phyloP scores from a whole-genome alignment of 345 rosid genomes.

The Syzygium aromaticum region DNA sequence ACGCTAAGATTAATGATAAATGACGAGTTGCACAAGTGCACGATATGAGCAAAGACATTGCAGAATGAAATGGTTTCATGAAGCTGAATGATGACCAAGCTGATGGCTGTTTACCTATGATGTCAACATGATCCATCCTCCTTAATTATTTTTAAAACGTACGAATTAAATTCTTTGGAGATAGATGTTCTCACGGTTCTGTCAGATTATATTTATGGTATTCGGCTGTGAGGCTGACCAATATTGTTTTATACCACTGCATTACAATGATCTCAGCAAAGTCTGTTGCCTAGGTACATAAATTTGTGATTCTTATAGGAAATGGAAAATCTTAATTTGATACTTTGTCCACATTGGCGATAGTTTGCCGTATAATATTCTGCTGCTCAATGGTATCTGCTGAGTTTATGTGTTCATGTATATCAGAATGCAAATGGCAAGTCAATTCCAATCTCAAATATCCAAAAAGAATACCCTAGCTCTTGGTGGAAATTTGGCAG shows the following conservation, averaged over 20 bases:
- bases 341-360: neutral
- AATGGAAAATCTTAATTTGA: neutral
- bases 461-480: slow-evolving; percentile 63
- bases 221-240: neutral
- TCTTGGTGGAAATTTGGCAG: slow-evolving; percentile 75
- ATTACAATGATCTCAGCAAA: neutral
- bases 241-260: neutral
- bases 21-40: neutral
- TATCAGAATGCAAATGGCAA: slow-evolving; percentile 83
- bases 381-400: neutral
- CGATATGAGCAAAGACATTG: neutral
- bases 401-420: slow-evolving; percentile 8
- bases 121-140: neutral
- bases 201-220: neutral
- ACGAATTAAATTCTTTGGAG: neutral
- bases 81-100: neutral
- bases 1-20: neutral
- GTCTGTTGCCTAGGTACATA: neutral
- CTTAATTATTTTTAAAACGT: neutral
- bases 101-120: neutral
- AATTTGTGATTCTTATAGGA: neutral
- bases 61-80: neutral
- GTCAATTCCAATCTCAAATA: slow-evolving; percentile 70
- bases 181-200: neutral
- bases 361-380: neutral